Evolutionary conservation across 176 grass and related monocot species (phyloP).

Genomic region (Oryza officinalis): DNA sequence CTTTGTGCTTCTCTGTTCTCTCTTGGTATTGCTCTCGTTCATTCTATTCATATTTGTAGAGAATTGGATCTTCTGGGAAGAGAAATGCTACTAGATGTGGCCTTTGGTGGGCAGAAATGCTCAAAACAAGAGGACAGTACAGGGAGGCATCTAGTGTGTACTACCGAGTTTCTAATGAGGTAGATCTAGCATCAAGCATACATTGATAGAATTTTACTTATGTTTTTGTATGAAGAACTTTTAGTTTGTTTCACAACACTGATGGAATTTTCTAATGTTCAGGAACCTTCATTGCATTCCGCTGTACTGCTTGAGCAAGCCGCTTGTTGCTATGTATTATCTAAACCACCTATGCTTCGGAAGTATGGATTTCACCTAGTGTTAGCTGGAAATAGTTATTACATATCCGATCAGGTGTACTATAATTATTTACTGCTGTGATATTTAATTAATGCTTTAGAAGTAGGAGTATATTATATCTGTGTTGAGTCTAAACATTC

Average conservation of each 20-base stretch:
- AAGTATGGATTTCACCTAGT: constrained; percentile 99
- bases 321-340: constrained; percentile 78
- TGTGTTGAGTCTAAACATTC: constrained; percentile 25
- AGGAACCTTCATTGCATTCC: constrained; percentile 95
- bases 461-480: constrained; percentile 24
- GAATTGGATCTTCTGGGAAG: constrained; percentile 75
- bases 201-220: neutral
- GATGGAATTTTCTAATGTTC: constrained; percentile 34
- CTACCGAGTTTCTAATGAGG: constrained; percentile 96
- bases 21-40: constrained; percentile 25
- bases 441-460: constrained; percentile 19
- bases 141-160: constrained; percentile 86
- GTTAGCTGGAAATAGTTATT: constrained; percentile 88
- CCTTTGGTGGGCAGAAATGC: constrained; percentile 99
- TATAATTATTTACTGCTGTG: constrained; percentile 24
- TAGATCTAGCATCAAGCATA: constrained; percentile 38
- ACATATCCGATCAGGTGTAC: constrained; percentile 81
- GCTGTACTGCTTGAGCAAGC: constrained; percentile 98
- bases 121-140: constrained; percentile 79
- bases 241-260: constrained; percentile 38
- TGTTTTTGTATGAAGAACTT: neutral
- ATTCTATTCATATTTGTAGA: constrained; percentile 60
- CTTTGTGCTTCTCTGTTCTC: neutral
- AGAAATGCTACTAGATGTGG: constrained; percentile 97
- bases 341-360: constrained; percentile 83